These are phyloP conservation scores for Apiosordaria backusii DNA, from an alignment of 495 filamentous ascomycete species.

Conservation along the genomic window DNA sequence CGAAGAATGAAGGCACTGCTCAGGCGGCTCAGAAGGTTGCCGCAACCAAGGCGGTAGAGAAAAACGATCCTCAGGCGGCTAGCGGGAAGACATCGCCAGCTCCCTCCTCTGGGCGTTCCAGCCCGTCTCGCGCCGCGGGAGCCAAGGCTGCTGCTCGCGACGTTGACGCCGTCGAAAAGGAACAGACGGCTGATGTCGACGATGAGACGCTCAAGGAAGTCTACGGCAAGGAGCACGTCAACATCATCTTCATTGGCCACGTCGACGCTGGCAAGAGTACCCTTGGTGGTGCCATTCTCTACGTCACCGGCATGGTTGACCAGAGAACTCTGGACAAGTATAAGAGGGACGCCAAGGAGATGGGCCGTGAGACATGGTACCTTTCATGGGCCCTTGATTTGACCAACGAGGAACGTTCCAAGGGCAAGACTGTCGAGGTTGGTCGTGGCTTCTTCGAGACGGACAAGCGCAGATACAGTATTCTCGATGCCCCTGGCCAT, in stretches of 20 bases:
- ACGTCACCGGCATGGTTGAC: constrained; percentile 96
- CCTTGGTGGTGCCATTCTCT: constrained; percentile 86
- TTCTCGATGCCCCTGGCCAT: constrained; percentile 94
- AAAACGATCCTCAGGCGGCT: constrained; percentile 72
- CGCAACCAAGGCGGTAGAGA: constrained; percentile 71
- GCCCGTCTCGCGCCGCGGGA: constrained; percentile 55
- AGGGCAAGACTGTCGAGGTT: constrained; percentile 98
- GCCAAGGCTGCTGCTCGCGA: constrained; percentile 56
- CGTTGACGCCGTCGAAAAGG: constrained; percentile 78
- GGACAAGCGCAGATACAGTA: constrained; percentile 80
- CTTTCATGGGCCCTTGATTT: constrained; percentile 96
- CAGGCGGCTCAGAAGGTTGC: constrained; percentile 58
- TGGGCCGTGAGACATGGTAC: constrained; percentile 97
- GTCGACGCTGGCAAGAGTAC: constrained; percentile 98
- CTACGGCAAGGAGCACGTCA: constrained; percentile 98
- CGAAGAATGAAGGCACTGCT: constrained; percentile 41
- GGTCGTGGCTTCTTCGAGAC: constrained; percentile 96
- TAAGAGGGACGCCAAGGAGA: constrained; percentile 91
- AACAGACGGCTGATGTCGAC: constrained; percentile 86
- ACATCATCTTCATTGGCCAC: constrained; percentile 97
- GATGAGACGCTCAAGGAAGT: constrained; percentile 89
- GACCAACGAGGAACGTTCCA: constrained; percentile 90
- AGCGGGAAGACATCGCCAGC: constrained; percentile 72
- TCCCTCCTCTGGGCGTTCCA: constrained; percentile 73
- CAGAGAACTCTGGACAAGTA: constrained; percentile 98